phyloP scores from a whole-genome alignment of 1,284 basidiomycete species.

The Puccinia coronata region DNA sequence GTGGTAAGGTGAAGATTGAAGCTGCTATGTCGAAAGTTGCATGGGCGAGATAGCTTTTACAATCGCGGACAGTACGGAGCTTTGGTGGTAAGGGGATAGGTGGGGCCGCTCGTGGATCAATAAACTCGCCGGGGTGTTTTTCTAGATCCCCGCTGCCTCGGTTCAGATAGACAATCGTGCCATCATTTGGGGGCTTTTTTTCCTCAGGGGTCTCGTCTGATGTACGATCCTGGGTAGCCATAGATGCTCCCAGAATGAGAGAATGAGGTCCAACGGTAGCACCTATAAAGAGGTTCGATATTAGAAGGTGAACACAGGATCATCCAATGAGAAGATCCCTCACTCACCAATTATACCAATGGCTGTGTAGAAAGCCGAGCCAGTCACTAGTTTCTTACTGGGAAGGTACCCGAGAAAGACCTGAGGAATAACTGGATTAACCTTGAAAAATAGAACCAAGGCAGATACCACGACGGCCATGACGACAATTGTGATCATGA shows the following conservation, averaged over 20 bases:
- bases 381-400: slow-evolving; percentile 10
- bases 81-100: background rate
- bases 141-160: background rate
- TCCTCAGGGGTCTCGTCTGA: background rate
- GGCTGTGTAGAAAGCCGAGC: slow-evolving; percentile 32
- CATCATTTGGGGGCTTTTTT: background rate
- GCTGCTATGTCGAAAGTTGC: slow-evolving; percentile 46
- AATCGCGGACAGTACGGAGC: background rate
- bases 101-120: background rate
- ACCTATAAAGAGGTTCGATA: background rate
- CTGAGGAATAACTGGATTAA: slow-evolving; percentile 24
- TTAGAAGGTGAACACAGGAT: background rate
- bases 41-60: slow-evolving; percentile 44
- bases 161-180: background rate
- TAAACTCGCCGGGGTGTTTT: slow-evolving; percentile 2
- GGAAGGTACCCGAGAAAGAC: slow-evolving; percentile 34
- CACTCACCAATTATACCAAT: slow-evolving; percentile 42
- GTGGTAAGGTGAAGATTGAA: slow-evolving; percentile 46
- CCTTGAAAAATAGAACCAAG: slow-evolving; percentile 40
- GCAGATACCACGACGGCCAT: slow-evolving; percentile 41
- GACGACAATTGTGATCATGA: slow-evolving; percentile 37
- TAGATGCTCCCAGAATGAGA: slow-evolving; percentile 29
- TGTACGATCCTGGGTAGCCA: slow-evolving; percentile 38
- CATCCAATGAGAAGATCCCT: background rate
- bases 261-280: slow-evolving; percentile 47